Evolutionary conservation across 768 basidiomycete genomes (phyloP).

Genomic region (Daedaleopsis nitida): DNA sequence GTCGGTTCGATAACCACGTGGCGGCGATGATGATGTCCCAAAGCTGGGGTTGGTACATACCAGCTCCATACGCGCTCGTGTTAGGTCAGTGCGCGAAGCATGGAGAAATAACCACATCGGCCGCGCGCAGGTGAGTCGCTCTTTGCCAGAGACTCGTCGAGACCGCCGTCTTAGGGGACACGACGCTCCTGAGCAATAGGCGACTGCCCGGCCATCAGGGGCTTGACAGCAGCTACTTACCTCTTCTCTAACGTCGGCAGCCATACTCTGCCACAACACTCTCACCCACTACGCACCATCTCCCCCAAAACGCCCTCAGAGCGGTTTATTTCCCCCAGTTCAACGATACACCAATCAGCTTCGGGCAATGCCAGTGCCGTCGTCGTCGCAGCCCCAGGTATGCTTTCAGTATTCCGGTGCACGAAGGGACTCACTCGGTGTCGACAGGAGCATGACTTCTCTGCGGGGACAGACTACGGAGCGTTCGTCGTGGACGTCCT

Average conservation of each 20-base stretch:
- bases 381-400: neutral
- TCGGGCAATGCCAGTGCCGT: neutral
- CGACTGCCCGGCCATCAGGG: neutral
- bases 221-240: neutral
- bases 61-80: neutral
- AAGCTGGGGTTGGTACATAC: too few relatives aligned
- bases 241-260: neutral
- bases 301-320: neutral
- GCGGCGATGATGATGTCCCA: neutral
- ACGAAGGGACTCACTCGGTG: neutral
- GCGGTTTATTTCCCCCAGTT: neutral
- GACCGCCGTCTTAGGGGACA: too few relatives aligned
- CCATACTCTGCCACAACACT: neutral
- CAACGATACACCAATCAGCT: neutral
- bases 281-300: neutral
- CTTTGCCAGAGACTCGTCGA: too few relatives aligned
- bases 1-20: conserved; percentile 13
- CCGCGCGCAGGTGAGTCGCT: neutral
- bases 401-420: neutral
- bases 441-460: neutral
- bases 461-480: conserved; percentile 56
- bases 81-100: neutral
- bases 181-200: too few relatives aligned
- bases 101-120: neutral
- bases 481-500: conserved; percentile 60